phyloP scores from a whole-genome alignment of 805 yeast species.

The Wickerhamiella bombiphila region DNA sequence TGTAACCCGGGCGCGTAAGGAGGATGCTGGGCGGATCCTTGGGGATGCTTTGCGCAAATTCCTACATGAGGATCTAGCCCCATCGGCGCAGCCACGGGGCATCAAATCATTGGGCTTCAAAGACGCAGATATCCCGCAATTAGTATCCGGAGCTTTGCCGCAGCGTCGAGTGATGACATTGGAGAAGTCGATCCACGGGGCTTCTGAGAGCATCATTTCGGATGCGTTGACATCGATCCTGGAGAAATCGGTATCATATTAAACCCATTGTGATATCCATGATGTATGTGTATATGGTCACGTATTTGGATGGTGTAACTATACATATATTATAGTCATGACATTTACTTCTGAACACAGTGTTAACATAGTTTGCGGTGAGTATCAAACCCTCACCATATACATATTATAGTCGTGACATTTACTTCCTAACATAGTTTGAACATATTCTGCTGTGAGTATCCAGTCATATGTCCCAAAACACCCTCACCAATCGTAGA shows the following conservation, averaged over 20 bases:
- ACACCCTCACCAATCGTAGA: no score
- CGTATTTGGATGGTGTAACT: background rate
- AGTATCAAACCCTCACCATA: no score
- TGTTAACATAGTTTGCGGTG: no score
- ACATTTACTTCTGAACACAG: no score
- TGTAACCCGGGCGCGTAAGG: constrained; percentile 23
- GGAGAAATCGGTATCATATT: constrained; percentile 3
- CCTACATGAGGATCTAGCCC: constrained; percentile 22
- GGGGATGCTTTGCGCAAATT: constrained; percentile 25
- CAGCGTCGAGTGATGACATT: constrained; percentile 27
- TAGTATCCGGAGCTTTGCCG: constrained; percentile 28
- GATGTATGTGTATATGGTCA: constrained; percentile 2
- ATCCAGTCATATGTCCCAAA: no score
- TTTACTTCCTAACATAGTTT: no score
- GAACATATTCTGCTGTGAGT: no score
- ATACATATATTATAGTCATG: background rate
- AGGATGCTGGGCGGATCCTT: constrained; percentile 27
- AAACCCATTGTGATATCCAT: background rate
- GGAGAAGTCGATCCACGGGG: constrained; percentile 13
- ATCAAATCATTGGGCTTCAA: constrained; percentile 24
- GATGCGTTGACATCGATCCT: constrained; percentile 6
- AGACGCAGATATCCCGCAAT: constrained; percentile 22
- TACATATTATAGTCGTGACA: no score
- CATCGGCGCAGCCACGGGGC: constrained; percentile 25
- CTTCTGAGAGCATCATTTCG: constrained; percentile 6